phyloP scores from a whole-genome alignment of 306 rosid genomes.

The Vicia faba region DNA sequence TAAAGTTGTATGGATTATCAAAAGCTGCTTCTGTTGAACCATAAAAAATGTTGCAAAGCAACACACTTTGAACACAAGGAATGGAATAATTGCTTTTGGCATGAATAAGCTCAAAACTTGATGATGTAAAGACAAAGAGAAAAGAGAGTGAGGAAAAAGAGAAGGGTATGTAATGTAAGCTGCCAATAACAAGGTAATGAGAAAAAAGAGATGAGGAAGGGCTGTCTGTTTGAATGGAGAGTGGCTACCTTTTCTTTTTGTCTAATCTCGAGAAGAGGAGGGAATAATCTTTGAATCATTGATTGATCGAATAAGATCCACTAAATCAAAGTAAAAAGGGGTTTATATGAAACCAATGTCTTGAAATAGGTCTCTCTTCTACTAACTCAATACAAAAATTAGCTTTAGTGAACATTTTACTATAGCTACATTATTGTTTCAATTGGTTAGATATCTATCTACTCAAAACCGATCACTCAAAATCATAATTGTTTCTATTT shows the following conservation, averaged over 20 bases:
- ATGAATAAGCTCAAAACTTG: constrained; percentile 57
- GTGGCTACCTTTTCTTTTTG: constrained; percentile 36
- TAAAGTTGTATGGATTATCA: constrained; percentile 59
- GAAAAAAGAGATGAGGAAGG: constrained; percentile 47
- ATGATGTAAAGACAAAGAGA: constrained; percentile 36
- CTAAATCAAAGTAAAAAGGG: constrained; percentile 40
- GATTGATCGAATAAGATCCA: constrained; percentile 49
- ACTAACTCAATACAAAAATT: constrained; percentile 39
- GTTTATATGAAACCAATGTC: constrained; percentile 20
- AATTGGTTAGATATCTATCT: too few relatives aligned
- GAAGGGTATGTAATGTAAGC: constrained; percentile 24
- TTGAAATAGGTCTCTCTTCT: constrained; percentile 23
- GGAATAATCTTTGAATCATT: constrained; percentile 58
- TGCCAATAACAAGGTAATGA: constrained; percentile 47
- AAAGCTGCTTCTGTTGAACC: constrained; percentile 55
- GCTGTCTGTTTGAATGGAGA: constrained; percentile 61
- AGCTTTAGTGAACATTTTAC: constrained; percentile 39
- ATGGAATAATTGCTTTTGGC: constrained; percentile 66
- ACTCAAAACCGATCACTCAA: too few relatives aligned
- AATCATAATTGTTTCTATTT: too few relatives aligned
- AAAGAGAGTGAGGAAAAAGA: constrained; percentile 35
- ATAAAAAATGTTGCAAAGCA: constrained; percentile 34
- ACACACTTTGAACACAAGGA: constrained; percentile 52
- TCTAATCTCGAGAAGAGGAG: constrained; percentile 47
- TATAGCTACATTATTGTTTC: constrained; percentile 25